phyloP scores from a whole-genome alignment of 1,284 basidiomycete species.

The Puccinia polysora region DNA sequence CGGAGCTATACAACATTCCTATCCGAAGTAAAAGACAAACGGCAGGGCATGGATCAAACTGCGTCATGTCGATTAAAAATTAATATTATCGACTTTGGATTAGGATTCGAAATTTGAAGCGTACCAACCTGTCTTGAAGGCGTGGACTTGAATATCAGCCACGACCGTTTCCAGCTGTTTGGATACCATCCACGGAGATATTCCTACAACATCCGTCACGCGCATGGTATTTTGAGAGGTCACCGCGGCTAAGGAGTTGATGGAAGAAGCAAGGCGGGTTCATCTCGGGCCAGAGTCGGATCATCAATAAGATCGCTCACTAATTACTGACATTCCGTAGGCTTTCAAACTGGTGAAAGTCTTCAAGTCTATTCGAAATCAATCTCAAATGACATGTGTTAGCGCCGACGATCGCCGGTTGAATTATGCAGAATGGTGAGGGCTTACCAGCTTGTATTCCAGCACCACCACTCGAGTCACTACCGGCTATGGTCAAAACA shows the following conservation, averaged over 20 bases:
- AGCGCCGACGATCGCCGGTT: constrained; percentile 56
- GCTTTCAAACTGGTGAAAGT: constrained; percentile 66
- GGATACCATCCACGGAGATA: constrained; percentile 50
- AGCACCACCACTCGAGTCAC: constrained; percentile 80
- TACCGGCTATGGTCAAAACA: constrained; percentile 73
- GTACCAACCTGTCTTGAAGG: constrained; percentile 71
- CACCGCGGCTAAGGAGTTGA: constrained; percentile 60
- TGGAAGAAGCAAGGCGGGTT: background rate
- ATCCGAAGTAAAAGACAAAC: background rate
- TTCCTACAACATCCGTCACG: constrained; percentile 62
- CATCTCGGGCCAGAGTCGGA: background rate
- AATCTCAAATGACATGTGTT: background rate
- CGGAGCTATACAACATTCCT: constrained; percentile 33
- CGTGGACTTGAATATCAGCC: constrained; percentile 68
- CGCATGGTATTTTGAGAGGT: constrained; percentile 88
- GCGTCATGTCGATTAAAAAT: background rate
- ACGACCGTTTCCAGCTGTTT: constrained; percentile 67
- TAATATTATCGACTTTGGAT: constrained; percentile 47
- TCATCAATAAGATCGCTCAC: background rate
- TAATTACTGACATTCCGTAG: constrained; percentile 81
- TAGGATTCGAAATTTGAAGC: constrained; percentile 49
- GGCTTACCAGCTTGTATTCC: constrained; percentile 68
- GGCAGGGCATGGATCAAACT: background rate
- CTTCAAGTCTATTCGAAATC: constrained; percentile 63
- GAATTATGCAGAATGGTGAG: background rate